Conservation (phyloP, 176 grass and related monocot genomes). For the Alopecurus myosuroides region DNA sequence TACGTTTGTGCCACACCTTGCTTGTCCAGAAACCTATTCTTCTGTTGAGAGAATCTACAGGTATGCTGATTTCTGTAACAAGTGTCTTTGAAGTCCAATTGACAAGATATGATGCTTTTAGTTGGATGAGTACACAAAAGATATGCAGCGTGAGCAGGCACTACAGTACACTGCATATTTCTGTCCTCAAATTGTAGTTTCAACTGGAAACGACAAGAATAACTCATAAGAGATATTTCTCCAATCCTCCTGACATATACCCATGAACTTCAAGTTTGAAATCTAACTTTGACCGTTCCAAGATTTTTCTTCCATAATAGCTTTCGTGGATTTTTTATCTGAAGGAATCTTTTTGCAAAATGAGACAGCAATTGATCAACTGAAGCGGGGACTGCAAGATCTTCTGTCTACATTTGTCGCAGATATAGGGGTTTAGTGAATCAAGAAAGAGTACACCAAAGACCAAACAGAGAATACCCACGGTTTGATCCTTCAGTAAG, state of each 20-base stretch:
- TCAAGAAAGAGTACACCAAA: neutral
- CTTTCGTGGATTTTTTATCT: conserved; percentile 97
- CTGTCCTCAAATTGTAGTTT: conserved; percentile 91
- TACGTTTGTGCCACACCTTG: conserved; percentile 49
- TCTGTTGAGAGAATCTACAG: conserved; percentile 82
- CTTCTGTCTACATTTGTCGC: conserved; percentile 62
- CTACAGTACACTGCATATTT: conserved; percentile 85
- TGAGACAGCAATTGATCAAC: conserved; percentile 75
- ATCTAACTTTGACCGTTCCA: conserved; percentile 86
- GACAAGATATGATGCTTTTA: conserved; percentile 19
- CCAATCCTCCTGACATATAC: neutral
- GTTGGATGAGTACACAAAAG: conserved; percentile 14
- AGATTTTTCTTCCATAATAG: conserved; percentile 98
- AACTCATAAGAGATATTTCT: conserved; percentile 1
- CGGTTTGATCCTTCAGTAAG: neutral
- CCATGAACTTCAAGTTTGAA: conserved; percentile 6
- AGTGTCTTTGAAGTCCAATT: conserved; percentile 97
- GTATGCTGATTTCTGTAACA: conserved; percentile 65
- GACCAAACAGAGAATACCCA: neutral
- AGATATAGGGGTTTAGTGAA: conserved; percentile 14
- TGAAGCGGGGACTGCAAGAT: conserved; percentile 66
- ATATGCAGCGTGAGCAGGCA: conserved; percentile 73
- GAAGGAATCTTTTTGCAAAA: conserved; percentile 87
- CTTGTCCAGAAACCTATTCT: conserved; percentile 95
- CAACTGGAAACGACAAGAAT: conserved; percentile 44